These are phyloP conservation scores for Tolypocladium tropicale DNA, from an alignment of 2,329 filamentous ascomycete genomes.

Conservation along the genomic window DNA sequence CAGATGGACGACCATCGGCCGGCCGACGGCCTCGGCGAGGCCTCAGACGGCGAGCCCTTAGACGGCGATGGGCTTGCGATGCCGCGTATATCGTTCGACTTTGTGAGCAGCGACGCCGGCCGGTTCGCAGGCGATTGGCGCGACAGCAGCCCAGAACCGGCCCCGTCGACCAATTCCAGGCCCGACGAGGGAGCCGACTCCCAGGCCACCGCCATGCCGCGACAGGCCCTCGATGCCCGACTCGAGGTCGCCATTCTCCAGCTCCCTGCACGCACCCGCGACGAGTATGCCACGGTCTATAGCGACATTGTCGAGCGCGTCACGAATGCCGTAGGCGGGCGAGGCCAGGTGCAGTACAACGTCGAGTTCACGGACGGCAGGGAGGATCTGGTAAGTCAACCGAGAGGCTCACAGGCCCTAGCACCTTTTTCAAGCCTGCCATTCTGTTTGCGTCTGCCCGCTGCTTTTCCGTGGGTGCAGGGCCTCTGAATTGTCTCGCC, in stretches of 20 bases:
- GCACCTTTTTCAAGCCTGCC: no score
- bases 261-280: constrained; percentile 13
- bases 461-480: not conserved
- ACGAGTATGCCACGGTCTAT: constrained; percentile 18
- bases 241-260: constrained; percentile 22
- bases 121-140: not conserved
- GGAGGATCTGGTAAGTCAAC: constrained; percentile 25
- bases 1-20: constrained; percentile 9
- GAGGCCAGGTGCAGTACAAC: constrained; percentile 18
- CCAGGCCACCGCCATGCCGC: not conserved
- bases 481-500: not conserved
- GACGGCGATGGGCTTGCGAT: not conserved
- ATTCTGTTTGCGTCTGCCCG: not conserved
- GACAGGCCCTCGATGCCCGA: not conserved
- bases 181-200: not conserved
- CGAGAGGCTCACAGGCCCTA: not conserved
- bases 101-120: constrained; percentile 2
- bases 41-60: not conserved
- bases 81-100: constrained; percentile 7
- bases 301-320: constrained; percentile 29
- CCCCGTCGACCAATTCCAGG: not conserved
- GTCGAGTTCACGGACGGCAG: constrained; percentile 37
- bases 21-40: not conserved
- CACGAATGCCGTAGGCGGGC: constrained; percentile 13
- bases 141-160: constrained; percentile 1